Evolutionary conservation across 2,329 filamentous ascomycete genomes (phyloP).

Genomic region (Penicillium concentricum): DNA sequence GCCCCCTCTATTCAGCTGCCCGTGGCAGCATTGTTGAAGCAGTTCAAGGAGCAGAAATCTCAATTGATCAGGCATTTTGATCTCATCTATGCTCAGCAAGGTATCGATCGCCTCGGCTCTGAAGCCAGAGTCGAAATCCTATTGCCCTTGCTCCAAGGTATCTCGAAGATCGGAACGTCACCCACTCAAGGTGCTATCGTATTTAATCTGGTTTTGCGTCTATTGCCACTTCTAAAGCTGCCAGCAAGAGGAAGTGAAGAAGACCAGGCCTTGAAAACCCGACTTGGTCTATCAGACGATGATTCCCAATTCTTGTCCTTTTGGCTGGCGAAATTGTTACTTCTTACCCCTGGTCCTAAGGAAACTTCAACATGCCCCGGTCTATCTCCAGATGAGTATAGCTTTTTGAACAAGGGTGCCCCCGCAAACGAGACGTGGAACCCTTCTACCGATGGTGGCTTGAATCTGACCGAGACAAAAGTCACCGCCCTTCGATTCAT

Average conservation of each 20-base stretch:
- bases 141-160: slow-evolving; percentile 66
- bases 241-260: slow-evolving; percentile 77
- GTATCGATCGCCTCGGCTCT: slow-evolving; percentile 61
- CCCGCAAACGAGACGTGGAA: slow-evolving; percentile 57
- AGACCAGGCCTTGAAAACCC: slow-evolving; percentile 65
- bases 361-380: slow-evolving; percentile 55
- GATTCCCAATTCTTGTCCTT: slow-evolving; percentile 73
- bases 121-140: slow-evolving; percentile 69
- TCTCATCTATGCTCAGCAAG: slow-evolving; percentile 84
- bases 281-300: slow-evolving; percentile 65
- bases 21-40: slow-evolving; percentile 77
- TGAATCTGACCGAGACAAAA: slow-evolving; percentile 70
- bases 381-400: slow-evolving; percentile 63
- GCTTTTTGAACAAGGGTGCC: slow-evolving; percentile 65
- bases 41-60: slow-evolving; percentile 78
- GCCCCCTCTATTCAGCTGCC: slow-evolving; percentile 70
- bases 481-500: slow-evolving; percentile 69
- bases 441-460: slow-evolving; percentile 56
- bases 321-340: slow-evolving; percentile 74
- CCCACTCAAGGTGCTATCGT: slow-evolving; percentile 61
- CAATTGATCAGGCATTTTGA: slow-evolving; percentile 83
- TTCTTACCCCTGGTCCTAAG: slow-evolving; percentile 57
- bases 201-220: slow-evolving; percentile 78
- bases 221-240: slow-evolving; percentile 65
- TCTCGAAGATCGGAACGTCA: slow-evolving; percentile 59